Base-by-base conservation (phyloP, 1,284 basidiomycete species). In the Trichosporon sp. region DNA sequence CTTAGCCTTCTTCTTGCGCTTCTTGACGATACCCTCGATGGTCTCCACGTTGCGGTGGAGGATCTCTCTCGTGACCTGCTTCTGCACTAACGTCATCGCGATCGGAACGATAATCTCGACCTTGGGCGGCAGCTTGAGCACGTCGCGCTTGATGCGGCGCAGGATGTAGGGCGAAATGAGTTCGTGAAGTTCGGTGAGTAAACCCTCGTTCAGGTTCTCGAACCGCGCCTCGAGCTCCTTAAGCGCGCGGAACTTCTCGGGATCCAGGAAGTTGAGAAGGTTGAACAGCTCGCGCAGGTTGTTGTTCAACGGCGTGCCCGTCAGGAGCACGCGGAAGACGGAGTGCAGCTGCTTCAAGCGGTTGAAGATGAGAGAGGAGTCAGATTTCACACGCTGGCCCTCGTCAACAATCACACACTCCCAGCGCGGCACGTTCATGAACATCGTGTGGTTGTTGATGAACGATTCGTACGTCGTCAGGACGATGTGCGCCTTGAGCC, bases 281-380 rank as follows among this genome's bases (percentile, higher is more conserved):
- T 95, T 97, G 86, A 97, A 95, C 26, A 96, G 84, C 83, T 99
- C 96, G 68, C 93, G 89, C 46, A 98, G 91, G 78, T 97, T 98
- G 85, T 98, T 98, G 83, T 99, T 98, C 68, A 99, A 84, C 1
- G 96, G 96, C 0, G 97, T 98, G 67, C 94, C 95, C 16, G 96
- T 97, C 88, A 98, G 91, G 68, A 98, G 90, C 59, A 98, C 87
- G 19, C 93, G 90, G 79, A 98, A 94, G 2, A 89, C 86, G 40
- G 88, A 89, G 40, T 90, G 91, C 68, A 98, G 85, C 73, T 92
- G 91, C 68, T 91, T 91, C 70, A 98, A 85, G 70, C 91, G 91
- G 77, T 87, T 90, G 86, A 96, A 97, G 31, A 98, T 87, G 68
- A 94, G 83, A 75, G 90, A 92, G 10, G 84, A 86, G 74, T 96